A percentile compares a stretch with the other conserved stretches of the same genome.
These are phyloP conservation scores for Fraxinus cuspidata DNA, from an alignment of 257 asterid species.

Conservation along the genomic window DNA sequence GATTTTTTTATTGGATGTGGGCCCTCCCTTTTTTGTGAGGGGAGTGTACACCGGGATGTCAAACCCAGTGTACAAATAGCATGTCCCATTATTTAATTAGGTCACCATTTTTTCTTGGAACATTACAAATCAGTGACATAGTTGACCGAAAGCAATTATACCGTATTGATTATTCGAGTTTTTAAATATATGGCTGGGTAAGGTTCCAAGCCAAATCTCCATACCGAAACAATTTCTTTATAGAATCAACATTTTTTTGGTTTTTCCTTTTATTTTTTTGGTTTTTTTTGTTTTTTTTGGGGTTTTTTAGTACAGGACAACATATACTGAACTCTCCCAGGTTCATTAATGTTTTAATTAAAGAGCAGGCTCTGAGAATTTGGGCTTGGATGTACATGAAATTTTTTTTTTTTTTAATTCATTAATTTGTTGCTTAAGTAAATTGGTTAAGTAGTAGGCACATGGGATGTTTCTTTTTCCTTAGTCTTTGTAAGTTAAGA, in stretches of 20 bases:
- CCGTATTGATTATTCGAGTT: no score
- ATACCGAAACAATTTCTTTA: not conserved
- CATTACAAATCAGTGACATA: not conserved
- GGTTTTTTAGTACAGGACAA: not conserved
- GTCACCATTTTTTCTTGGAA: not conserved
- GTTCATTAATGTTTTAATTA: not conserved
- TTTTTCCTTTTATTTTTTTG: no score
- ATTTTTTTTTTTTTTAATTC: not conserved
- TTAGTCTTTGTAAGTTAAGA: not conserved
- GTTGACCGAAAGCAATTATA: not conserved
- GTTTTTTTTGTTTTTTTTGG: no score
- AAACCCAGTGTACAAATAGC: no score
- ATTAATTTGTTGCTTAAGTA: not conserved
- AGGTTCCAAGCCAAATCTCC: not conserved
- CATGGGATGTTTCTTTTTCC: slow-evolving; percentile 38
- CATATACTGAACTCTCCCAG: not conserved
- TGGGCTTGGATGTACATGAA: not conserved
- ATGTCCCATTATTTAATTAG: no score
- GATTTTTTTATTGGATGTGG: no score
- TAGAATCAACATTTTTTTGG: not conserved
- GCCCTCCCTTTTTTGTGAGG: no score
- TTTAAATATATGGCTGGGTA: no score
- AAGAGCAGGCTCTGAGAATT: not conserved
- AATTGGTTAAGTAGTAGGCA: slow-evolving; percentile 22
- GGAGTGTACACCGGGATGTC: no score